phyloP scores from a whole-genome alignment of 345 rosid species.

The Melastoma malabathricum region DNA sequence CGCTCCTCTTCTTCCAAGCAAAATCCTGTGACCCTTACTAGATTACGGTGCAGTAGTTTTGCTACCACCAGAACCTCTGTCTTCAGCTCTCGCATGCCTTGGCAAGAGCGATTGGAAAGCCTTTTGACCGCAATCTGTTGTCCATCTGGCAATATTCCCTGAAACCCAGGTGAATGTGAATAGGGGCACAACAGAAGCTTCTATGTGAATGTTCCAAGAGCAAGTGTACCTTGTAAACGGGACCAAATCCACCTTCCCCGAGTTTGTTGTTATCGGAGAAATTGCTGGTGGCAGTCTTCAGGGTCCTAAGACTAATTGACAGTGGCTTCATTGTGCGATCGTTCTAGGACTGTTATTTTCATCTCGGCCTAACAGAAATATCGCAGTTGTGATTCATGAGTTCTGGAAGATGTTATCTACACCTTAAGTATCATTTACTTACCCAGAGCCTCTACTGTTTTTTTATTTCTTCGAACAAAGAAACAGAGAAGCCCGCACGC shows the following conservation, averaged over 20 bases:
- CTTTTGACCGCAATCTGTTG: conserved; percentile 23
- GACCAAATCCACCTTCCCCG: conserved; percentile 36
- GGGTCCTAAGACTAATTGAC: conserved; percentile 12
- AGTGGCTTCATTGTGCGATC: conserved; percentile 11
- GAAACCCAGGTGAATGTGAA: too few species aligned
- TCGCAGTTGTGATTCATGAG: too few species aligned
- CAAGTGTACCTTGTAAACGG: conserved; percentile 20
- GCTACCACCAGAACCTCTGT: conserved; percentile 28
- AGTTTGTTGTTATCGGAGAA: conserved; percentile 23
- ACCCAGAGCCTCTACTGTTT: conserved; percentile 6
- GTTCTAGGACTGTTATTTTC: conserved; percentile 4
- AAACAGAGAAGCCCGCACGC: conserved; percentile 7
- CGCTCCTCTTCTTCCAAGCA: conserved; percentile 25
- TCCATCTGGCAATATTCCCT: conserved; percentile 22
- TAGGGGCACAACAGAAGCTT: not conserved
- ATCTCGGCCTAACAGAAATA: too few species aligned
- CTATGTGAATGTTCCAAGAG: not conserved
- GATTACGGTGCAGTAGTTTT: conserved; percentile 27
- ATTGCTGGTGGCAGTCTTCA: conserved; percentile 21
- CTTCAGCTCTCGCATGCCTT: conserved; percentile 26
- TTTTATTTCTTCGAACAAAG: conserved; percentile 13
- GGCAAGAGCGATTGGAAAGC: conserved; percentile 16
- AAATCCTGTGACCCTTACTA: conserved; percentile 30
- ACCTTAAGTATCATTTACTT: conserved; percentile 3
- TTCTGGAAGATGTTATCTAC: not conserved